Conservation (phyloP, 371 early-diverging fungal species). For the Mortierella sp. region DNA sequence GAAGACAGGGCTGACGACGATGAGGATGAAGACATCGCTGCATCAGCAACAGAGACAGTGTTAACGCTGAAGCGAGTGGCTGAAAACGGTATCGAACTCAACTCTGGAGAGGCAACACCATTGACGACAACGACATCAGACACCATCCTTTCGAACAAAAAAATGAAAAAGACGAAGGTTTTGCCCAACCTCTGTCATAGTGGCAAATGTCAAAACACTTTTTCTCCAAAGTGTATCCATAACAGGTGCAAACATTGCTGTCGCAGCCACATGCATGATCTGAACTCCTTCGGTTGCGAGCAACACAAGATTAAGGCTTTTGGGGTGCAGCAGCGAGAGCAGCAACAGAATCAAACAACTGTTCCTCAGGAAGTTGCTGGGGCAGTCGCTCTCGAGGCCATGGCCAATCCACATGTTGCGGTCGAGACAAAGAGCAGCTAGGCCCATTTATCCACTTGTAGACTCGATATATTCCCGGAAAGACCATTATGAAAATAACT, state of each 20-base stretch:
- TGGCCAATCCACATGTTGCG: no score
- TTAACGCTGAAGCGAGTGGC: not conserved
- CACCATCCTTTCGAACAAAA: constrained; percentile 24
- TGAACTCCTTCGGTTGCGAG: constrained; percentile 22
- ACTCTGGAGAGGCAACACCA: not conserved
- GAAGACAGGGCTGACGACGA: constrained; percentile 1
- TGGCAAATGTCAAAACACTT: constrained; percentile 23
- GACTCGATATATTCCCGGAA: no score
- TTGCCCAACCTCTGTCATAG: constrained; percentile 30
- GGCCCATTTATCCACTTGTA: no score
- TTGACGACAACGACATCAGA: not conserved
- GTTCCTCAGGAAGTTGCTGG: not conserved
- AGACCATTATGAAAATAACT: no score
- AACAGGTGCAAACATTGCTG: constrained; percentile 46
- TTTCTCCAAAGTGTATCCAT: constrained; percentile 38
- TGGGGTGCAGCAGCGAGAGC: not conserved
- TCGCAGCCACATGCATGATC: constrained; percentile 28
- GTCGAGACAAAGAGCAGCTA: no score
- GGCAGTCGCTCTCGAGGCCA: no score
- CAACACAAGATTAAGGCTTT: constrained; percentile 12
- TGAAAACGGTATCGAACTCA: not conserved
- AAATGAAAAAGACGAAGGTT: constrained; percentile 28
- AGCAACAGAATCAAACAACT: not conserved
- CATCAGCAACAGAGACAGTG: not conserved
- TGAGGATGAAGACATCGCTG: not conserved